Base-by-base conservation (phyloP, 352 stramenopile species). In the Phytophthora hibernalis region DNA sequence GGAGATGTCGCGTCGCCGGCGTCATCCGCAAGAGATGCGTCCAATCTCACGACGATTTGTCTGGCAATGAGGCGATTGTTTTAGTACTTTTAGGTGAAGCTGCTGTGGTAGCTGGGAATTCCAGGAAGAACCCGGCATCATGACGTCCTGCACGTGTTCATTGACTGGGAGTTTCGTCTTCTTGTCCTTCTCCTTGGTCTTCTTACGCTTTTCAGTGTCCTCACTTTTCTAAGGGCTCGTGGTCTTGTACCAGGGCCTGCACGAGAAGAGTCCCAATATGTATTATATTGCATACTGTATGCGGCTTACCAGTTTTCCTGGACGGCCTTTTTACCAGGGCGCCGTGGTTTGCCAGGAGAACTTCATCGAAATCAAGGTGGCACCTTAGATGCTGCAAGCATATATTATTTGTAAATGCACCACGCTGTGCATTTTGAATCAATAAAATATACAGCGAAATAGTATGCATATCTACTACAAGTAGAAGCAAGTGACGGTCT, bases 231-330 rank as follows among this genome's bases (percentile, higher is more conserved):
- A 69, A 20, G 93, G 66, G 22, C 83, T 88, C 18, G 72, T 72
- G 1, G 75, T 83, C 61, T 85, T 87, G 61, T 90, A 90, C 87
- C 87, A 96, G 43, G 77, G 71, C n/a, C n/a, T n/a, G n/a, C n/a
- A n/a, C n/a, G n/a, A n/a, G n/a, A n/a, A n/a, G n/a, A n/a, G n/a
- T n/a, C n/a, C n/a, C n/a, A n/a, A n/a, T n/a, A n/a, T n/a, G n/a
- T n/a, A n/a, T n/a, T n/a, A n/a, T n/a, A n/a, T n/a, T n/a, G n/a
- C n/a, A n/a, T n/a, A n/a, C n/a, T n/a, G n/a, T n/a, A n/a, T n/a
- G n/a, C n/a, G n/a, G n/a, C n/a, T n/a, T n/a, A n/a, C n/a, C n/a
- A n/a, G n/a, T n/a, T n/a, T n/a, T n/a, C n/a, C n/a, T n/a, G n/a
- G n/a, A n/a, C n/a, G n/a, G n/a, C n/a, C n/a, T n/a, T n/a, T n/a